Percentiles rank a stretch among this genome's conserved stretches.
phyloP scores from a whole-genome alignment of 2,329 filamentous ascomycete species.

The Stenocarpella maydis region DNA sequence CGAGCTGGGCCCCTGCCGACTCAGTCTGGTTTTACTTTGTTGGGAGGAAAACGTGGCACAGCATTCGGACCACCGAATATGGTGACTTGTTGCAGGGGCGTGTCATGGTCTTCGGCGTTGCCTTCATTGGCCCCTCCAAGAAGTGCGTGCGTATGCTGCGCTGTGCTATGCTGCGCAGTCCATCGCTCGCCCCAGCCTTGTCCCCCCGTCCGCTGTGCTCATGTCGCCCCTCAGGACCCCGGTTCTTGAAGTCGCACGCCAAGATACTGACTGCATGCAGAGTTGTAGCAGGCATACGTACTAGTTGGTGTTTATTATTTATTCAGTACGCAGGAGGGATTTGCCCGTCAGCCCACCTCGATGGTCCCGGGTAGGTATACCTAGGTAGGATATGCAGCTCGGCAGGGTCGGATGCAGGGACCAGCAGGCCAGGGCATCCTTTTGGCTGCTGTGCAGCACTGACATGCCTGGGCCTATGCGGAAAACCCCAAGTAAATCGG shows the following conservation, averaged over 20 bases:
- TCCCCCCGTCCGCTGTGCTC: neutral
- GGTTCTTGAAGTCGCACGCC: neutral
- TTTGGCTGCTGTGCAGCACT: too few species aligned
- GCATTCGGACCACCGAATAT: neutral
- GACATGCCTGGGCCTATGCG: too few species aligned
- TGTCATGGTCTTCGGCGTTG: constrained; percentile 8
- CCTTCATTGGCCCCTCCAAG: constrained; percentile 5
- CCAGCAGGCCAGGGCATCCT: neutral
- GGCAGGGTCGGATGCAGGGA: constrained; percentile 20
- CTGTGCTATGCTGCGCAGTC: neutral
- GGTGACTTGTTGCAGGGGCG: neutral
- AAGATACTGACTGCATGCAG: neutral
- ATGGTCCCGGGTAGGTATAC: neutral
- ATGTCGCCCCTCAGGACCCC: neutral
- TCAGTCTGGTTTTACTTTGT: constrained; percentile 17
- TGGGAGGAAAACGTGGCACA: constrained; percentile 17
- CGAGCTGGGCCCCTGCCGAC: constrained; percentile 3
- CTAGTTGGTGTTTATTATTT: neutral
- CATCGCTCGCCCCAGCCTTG: constrained; percentile 3
- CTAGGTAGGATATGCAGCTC: constrained; percentile 6
- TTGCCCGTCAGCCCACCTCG: too few species aligned
- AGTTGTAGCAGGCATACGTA: neutral
- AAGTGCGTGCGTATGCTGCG: neutral
- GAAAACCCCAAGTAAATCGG: too few species aligned
- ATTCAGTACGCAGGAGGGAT: neutral